phyloP scores from a whole-genome alignment of 1,284 basidiomycete genomes.

The Papiliotrema nemorosa region DNA sequence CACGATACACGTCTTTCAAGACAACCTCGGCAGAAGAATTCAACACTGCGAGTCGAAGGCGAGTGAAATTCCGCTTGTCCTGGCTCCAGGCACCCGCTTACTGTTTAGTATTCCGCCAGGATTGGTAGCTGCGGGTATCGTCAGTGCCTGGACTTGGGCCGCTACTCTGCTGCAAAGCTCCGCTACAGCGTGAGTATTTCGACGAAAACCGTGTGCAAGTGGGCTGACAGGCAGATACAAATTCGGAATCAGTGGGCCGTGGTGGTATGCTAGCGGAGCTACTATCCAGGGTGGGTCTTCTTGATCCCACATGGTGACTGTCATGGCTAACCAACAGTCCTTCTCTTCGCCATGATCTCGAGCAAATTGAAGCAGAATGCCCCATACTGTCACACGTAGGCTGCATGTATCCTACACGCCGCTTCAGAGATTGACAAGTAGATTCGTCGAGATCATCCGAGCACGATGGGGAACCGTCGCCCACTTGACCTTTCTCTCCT shows the following conservation, averaged over 20 bases:
- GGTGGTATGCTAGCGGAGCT: constrained; percentile 34
- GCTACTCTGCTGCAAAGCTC: constrained; percentile 51
- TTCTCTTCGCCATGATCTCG: constrained; percentile 56
- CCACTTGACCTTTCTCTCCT: constrained; percentile 74
- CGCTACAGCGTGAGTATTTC: constrained; percentile 35
- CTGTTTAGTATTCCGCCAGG: constrained; percentile 72
- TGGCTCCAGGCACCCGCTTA: neutral
- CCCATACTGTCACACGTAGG: constrained; percentile 52
- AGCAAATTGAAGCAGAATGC: constrained; percentile 59
- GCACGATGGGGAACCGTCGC: constrained; percentile 69
- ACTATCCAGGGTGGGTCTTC: constrained; percentile 21
- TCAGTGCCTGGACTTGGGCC: constrained; percentile 60
- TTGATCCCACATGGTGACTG: neutral
- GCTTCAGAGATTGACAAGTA: constrained; percentile 24
- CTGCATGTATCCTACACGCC: too few species aligned
- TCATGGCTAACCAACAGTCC: constrained; percentile 29
- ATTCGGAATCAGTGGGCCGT: constrained; percentile 64
- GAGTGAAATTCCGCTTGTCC: constrained; percentile 1
- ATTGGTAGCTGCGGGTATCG: constrained; percentile 83
- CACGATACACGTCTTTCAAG: constrained; percentile 39
- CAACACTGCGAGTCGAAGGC: constrained; percentile 60
- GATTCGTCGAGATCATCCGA: constrained; percentile 60
- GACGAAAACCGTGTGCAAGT: too few species aligned
- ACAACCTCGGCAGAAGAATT: constrained; percentile 63
- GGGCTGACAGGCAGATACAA: constrained; percentile 62